Evolutionary conservation across 768 basidiomycete species (phyloP).

Genomic region (Macrolepiota fuliginosa): DNA sequence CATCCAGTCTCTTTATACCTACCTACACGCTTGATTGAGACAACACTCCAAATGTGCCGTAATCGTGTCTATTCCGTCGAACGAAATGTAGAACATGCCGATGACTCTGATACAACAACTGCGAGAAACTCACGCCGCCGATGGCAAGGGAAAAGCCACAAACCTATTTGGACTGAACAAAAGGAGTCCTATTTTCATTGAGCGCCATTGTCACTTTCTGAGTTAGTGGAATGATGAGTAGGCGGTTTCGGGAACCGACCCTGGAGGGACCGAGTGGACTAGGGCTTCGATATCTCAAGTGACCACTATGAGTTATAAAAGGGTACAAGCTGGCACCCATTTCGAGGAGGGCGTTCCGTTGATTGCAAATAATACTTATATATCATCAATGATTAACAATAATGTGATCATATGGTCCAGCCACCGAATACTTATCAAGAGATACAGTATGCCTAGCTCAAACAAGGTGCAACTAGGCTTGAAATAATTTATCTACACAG

Average conservation of each 20-base stretch:
- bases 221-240: neutral
- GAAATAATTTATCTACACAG: neutral
- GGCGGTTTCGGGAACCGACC: neutral
- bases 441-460: no score
- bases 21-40: neutral
- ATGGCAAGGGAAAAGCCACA: neutral
- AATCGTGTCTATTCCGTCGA: neutral
- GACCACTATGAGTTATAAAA: neutral
- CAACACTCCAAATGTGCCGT: neutral
- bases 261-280: neutral
- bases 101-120: neutral
- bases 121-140: neutral
- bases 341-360: neutral
- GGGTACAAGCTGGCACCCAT: neutral
- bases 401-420: neutral
- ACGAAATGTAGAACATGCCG: neutral
- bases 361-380: no score
- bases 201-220: neutral
- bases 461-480: no score
- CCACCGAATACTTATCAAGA: neutral
- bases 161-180: neutral
- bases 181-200: neutral
- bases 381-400: neutral
- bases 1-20: neutral
- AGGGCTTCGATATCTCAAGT: neutral